phyloP scores from a whole-genome alignment of 2,329 filamentous ascomycete genomes.

The Simplicillium sp. region DNA sequence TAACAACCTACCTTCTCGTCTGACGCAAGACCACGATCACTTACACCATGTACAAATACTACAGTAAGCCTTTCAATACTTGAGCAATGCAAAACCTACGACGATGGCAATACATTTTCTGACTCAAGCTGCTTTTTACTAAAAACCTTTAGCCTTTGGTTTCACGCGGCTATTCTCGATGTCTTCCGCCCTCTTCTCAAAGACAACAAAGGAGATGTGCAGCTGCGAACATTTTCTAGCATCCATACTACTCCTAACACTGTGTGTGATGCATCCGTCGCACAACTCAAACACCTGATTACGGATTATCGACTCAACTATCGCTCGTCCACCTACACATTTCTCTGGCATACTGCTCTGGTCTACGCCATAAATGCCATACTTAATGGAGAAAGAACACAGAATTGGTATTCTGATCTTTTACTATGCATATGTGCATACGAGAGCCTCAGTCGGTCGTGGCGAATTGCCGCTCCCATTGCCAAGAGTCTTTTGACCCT shows the following conservation, averaged over 20 bases:
- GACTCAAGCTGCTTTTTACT: too few relatives aligned
- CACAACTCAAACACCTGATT: conserved; percentile 27
- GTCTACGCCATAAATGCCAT: conserved; percentile 29
- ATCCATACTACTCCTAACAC: conserved; percentile 16
- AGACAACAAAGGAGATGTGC: conserved; percentile 1
- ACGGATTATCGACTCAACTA: conserved; percentile 24
- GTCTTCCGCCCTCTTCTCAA: too few relatives aligned
- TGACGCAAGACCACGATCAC: conserved; percentile 15
- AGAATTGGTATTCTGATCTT: conserved; percentile 24
- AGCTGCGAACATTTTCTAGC: conserved; percentile 20
- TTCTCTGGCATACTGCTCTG: conserved; percentile 30
- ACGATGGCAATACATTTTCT: too few relatives aligned
- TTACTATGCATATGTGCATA: conserved; percentile 26
- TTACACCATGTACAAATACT: conserved; percentile 25
- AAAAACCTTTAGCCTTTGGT: too few relatives aligned
- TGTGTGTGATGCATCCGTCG: conserved; percentile 22
- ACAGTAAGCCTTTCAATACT: conserved; percentile 18
- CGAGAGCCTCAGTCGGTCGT: conserved; percentile 21
- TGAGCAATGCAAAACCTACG: too few relatives aligned
- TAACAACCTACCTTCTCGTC: conserved; percentile 16
- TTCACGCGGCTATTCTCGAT: background rate
- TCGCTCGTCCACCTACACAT: conserved; percentile 21
- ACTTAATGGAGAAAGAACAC: conserved; percentile 16
- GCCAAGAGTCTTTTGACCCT: conserved; percentile 24
- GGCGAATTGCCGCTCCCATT: conserved; percentile 24